These are phyloP conservation scores for Leishmania tropica DNA, from an alignment of 208 protist species.

Conservation along the genomic window DNA sequence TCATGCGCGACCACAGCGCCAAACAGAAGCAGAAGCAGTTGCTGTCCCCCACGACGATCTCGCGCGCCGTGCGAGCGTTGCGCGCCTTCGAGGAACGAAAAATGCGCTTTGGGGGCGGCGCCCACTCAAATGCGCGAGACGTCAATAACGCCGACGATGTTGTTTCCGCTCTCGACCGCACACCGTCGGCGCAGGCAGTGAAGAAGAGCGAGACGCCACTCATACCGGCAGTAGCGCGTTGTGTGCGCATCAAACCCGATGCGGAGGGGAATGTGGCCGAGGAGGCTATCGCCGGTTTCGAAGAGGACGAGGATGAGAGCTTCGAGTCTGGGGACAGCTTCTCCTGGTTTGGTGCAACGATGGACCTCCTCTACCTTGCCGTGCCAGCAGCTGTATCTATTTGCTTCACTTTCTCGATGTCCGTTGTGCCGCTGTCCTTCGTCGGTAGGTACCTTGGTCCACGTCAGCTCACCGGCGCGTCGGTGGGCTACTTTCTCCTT, in stretches of 20 bases:
- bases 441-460: slow-evolving; percentile 78
- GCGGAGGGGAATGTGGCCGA: slow-evolving; percentile 28
- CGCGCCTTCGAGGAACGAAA: slow-evolving; percentile 48
- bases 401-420: slow-evolving; percentile 81
- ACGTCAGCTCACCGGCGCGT: slow-evolving; percentile 64
- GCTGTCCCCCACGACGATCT: slow-evolving; percentile 54
- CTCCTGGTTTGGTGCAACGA: slow-evolving; percentile 36
- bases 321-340: slow-evolving; percentile 43
- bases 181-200: slow-evolving; percentile 38
- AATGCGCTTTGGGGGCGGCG: slow-evolving; percentile 40
- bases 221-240: slow-evolving; percentile 7
- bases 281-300: slow-evolving; percentile 17
- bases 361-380: slow-evolving; percentile 71
- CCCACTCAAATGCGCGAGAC: slow-evolving; percentile 33
- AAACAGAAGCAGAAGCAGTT: slow-evolving; percentile 18
- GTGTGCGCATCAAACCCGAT: slow-evolving; percentile 46
- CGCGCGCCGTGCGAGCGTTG: slow-evolving; percentile 36
- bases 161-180: slow-evolving; percentile 36
- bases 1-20: slow-evolving; percentile 42
- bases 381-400: slow-evolving; percentile 72
- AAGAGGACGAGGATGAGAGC: slow-evolving; percentile 33
- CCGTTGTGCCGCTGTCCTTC: slow-evolving; percentile 75
- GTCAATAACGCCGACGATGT: slow-evolving; percentile 24
- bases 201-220: background rate
- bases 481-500: slow-evolving; percentile 83